Evolutionary conservation across 257 asterid genomes (phyloP).

Genomic region (Solanum paucissectum): DNA sequence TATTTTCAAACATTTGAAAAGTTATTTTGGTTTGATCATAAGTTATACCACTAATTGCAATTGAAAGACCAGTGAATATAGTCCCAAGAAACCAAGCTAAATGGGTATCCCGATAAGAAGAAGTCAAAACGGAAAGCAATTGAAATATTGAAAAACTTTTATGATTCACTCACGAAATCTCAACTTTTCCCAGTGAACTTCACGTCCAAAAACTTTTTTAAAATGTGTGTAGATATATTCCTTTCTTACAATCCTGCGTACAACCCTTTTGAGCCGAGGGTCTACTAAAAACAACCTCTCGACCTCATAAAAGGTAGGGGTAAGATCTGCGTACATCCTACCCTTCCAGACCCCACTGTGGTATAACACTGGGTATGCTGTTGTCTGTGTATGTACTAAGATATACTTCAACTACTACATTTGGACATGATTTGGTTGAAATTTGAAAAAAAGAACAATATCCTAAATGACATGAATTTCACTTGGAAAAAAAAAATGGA

Average conservation of each 20-base stretch:
- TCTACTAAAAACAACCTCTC: neutral
- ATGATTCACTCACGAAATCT: neutral
- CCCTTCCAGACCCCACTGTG: neutral
- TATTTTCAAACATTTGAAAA: neutral
- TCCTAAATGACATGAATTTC: neutral
- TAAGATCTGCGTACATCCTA: neutral
- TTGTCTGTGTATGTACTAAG: neutral
- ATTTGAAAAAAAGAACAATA: neutral
- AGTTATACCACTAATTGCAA: neutral
- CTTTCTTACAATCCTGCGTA: neutral
- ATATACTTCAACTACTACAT: neutral
- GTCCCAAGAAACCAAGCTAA: neutral
- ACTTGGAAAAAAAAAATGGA: neutral
- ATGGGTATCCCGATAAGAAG: neutral
- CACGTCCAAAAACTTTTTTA: neutral
- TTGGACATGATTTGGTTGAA: neutral
- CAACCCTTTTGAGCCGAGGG: neutral
- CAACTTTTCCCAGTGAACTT: neutral
- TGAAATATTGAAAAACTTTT: neutral
- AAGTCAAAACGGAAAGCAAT: neutral
- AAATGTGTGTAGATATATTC: neutral
- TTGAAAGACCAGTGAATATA: neutral
- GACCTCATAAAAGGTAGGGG: neutral
- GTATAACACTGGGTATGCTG: neutral
- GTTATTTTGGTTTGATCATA: neutral